A percentile compares a stretch with the other conserved stretches of the same genome.
Conservation (phyloP, 108 stramenopile genomes). For the Nitzschia sp. region DNA sequence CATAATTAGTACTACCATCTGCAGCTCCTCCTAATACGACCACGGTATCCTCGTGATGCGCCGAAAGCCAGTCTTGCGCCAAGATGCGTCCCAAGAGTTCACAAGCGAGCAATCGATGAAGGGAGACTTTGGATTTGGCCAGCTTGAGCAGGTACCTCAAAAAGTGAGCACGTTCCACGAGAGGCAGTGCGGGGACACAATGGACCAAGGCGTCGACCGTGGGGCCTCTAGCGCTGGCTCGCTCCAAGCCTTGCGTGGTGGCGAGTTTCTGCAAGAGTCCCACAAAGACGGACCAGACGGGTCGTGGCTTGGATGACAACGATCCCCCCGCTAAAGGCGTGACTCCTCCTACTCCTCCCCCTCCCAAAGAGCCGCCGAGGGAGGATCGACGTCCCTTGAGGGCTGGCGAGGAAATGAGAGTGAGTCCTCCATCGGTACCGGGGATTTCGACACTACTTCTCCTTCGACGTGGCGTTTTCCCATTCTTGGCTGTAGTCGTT, state of each 20-base stretch:
- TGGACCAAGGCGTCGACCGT: constrained; percentile 36
- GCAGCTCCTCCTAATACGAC: constrained; percentile 10
- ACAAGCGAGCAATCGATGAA: constrained; percentile 69
- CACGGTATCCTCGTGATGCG: constrained; percentile 25
- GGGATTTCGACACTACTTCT: constrained; percentile 12
- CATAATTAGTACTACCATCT: constrained; percentile 3
- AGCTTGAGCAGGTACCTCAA: constrained; percentile 62
- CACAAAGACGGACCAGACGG: constrained; percentile 51
- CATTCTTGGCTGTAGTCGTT: background rate
- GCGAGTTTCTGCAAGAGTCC: constrained; percentile 79
- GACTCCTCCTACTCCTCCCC: too few relatives aligned
- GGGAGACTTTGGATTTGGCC: constrained; percentile 66
- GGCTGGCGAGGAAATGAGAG: constrained; percentile 22
- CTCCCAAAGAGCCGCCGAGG: background rate
- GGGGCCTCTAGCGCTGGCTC: constrained; percentile 49
- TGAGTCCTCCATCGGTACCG: background rate
- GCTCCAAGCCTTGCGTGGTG: constrained; percentile 63
- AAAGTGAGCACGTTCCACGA: constrained; percentile 49
- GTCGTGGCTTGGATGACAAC: constrained; percentile 20
- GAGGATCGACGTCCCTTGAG: constrained; percentile 21
- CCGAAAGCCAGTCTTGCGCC: constrained; percentile 50
- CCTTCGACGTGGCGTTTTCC: constrained; percentile 17
- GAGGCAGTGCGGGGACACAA: constrained; percentile 50
- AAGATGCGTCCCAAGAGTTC: constrained; percentile 68
- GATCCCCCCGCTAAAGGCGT: background rate